Evolutionary conservation across 306 rosid species (phyloP).

Genomic region (Albizia julibrissin): DNA sequence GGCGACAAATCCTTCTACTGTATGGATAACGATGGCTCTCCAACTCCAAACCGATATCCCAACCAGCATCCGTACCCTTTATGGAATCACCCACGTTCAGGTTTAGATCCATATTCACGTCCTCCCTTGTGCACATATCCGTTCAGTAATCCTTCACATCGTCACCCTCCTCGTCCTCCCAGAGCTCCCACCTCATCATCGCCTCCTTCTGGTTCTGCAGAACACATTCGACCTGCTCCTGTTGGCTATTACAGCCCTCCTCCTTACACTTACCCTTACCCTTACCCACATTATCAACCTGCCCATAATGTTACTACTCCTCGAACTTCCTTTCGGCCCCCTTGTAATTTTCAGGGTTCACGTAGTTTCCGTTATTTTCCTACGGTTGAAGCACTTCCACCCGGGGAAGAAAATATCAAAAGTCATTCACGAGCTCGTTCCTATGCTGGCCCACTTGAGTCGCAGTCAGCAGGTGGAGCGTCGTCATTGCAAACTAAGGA

Average conservation of each 20-base stretch:
- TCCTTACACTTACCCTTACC: background rate
- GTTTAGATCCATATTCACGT: background rate
- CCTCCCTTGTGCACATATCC: background rate
- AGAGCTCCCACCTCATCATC: background rate
- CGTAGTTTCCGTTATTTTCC: background rate
- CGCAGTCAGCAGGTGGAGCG: conserved; percentile 9
- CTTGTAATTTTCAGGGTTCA: background rate
- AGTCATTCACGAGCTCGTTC: background rate
- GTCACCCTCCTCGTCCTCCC: background rate
- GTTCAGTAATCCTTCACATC: background rate
- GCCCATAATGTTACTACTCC: background rate
- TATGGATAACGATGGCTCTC: background rate
- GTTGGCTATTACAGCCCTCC: background rate
- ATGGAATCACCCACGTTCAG: background rate
- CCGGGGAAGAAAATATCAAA: background rate
- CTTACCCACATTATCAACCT: background rate
- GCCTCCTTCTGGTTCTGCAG: background rate
- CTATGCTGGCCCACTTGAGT: background rate
- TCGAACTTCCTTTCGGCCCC: background rate
- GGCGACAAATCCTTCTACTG: background rate
- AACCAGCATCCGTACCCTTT: background rate
- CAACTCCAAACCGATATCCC: background rate
- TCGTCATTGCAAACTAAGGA: conserved; percentile 28
- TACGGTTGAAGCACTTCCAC: background rate
- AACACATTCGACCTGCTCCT: background rate